Base-by-base conservation (phyloP, 2,329 filamentous ascomycete genomes). In the Calonectria pauciramosa region DNA sequence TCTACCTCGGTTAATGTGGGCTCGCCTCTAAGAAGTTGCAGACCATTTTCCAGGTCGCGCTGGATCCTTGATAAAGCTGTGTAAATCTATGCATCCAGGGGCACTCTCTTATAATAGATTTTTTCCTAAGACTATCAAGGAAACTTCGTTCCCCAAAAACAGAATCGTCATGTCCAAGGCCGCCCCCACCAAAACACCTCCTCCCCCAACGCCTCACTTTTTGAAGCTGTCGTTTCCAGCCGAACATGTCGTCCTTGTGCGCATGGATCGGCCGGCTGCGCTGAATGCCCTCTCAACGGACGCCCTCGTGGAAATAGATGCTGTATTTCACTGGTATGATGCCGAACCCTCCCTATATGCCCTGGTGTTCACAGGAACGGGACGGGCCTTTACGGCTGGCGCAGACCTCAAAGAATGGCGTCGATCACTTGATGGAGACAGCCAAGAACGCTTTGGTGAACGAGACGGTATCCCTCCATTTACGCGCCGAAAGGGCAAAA, bases 401-500 rank as follows among this genome's bases (percentile, higher is more conserved):
- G 88, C 89, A 44, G 89, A 90, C 74, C 80, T 90, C 63, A 89
- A 89, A 63, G 90, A 89, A 74, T 86, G 84, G 70, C 65, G 54
- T 7, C 65, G 59, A 18, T 26, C 66, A 13, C 47, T 69, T 10
- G 56, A 68, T n/a, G 36, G 34, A 38, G 28, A 49, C 41, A 59
- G 89, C 88, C 73, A 85, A 83, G 75, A 79, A 47, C 67, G 0
- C 78, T 93, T 73, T 51, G 56, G 71, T 16, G 66, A 65, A 28
- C 38, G 66, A 65, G 26, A 68, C 26, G 65, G 59, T 13, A 47
- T 41, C 47, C 74, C 34, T 16, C 75, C 75, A 2, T 68, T 76
- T 68, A 90, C 88, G 64, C 85, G 89, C 66, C 85, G 91, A 28
- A 82, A 81, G 41, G 91, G 91, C 1, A 91, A 90, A 84, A 91